Conservation (phyloP, 345 rosid species). For the Moricandia moricandioides region DNA sequence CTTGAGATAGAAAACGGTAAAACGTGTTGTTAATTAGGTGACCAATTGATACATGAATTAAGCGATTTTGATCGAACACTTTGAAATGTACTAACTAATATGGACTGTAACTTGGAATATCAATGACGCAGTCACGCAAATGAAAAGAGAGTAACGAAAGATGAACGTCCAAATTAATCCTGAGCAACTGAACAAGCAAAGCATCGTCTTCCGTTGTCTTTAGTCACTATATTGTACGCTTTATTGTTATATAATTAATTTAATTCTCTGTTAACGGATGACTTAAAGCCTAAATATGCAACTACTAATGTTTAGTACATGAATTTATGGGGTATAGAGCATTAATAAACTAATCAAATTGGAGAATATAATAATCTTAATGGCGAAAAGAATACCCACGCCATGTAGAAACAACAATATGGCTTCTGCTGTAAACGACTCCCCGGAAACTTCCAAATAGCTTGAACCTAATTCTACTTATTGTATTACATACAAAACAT, state of each 20-base stretch:
- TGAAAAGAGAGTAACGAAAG: constrained; percentile 6
- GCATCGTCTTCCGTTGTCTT: constrained; percentile 23
- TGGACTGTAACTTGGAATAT: neutral
- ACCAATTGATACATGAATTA: neutral
- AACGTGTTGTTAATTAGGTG: neutral
- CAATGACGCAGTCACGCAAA: neutral
- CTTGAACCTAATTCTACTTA: constrained; percentile 19
- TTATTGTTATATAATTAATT: neutral
- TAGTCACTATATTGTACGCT: neutral
- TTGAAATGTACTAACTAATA: neutral
- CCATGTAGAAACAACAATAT: constrained; percentile 37
- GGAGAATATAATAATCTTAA: constrained; percentile 3
- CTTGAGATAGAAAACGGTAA: neutral
- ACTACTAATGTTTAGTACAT: neutral
- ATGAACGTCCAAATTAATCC: constrained; percentile 8
- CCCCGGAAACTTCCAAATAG: constrained; percentile 29
- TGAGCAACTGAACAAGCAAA: neutral
- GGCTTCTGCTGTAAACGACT: constrained; percentile 33
- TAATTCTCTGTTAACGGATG: neutral
- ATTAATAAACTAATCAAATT: neutral
- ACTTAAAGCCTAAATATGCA: neutral
- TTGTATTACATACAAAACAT: neutral
- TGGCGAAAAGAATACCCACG: constrained; percentile 32
- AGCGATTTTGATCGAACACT: neutral
- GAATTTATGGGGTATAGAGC: neutral